Conservation (phyloP, 2,329 filamentous ascomycete genomes). For the Furcasterigmium furcatum region DNA sequence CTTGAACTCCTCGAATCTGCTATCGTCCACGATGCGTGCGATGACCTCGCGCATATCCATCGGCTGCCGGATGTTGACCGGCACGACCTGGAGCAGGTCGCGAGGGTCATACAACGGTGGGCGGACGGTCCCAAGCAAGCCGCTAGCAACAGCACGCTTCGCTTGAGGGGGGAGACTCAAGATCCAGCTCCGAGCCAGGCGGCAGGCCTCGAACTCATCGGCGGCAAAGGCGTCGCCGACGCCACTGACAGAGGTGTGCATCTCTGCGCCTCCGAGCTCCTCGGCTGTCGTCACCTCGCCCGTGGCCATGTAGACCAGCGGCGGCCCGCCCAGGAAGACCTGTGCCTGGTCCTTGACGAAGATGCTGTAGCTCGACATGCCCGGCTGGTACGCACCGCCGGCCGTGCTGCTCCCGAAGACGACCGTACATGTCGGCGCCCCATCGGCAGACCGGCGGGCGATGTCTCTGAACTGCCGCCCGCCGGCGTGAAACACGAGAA, state of each 20-base stretch:
- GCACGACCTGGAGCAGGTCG: slow-evolving; percentile 25
- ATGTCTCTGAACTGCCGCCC: slow-evolving; percentile 4
- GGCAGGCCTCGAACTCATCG: not conserved
- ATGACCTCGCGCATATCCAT: slow-evolving; percentile 23
- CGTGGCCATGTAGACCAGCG: slow-evolving; percentile 34
- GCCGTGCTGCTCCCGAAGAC: slow-evolving; percentile 7
- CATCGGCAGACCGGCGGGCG: slow-evolving; percentile 3
- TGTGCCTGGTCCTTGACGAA: slow-evolving; percentile 25
- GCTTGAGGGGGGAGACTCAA: not conserved
- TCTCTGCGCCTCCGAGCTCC: slow-evolving; percentile 28
- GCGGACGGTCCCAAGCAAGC: not conserved
- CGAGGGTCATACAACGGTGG: slow-evolving; percentile 19
- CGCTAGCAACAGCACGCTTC: not conserved
- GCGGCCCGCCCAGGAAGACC: slow-evolving; percentile 27
- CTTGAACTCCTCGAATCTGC: slow-evolving; percentile 28
- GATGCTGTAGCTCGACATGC: slow-evolving; percentile 19
- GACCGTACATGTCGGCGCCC: slow-evolving; percentile 4
- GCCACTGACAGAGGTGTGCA: not conserved
- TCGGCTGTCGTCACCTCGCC: slow-evolving; percentile 34
- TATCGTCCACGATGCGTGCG: slow-evolving; percentile 31
- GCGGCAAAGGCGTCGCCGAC: not conserved
- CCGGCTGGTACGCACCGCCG: slow-evolving; percentile 7
- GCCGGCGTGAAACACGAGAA: slow-evolving; percentile 4
- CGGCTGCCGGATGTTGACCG: slow-evolving; percentile 20
- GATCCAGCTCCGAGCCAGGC: not conserved